phyloP scores from a whole-genome alignment of 2,329 filamentous ascomycete genomes.

The Alternaria infectoria region DNA sequence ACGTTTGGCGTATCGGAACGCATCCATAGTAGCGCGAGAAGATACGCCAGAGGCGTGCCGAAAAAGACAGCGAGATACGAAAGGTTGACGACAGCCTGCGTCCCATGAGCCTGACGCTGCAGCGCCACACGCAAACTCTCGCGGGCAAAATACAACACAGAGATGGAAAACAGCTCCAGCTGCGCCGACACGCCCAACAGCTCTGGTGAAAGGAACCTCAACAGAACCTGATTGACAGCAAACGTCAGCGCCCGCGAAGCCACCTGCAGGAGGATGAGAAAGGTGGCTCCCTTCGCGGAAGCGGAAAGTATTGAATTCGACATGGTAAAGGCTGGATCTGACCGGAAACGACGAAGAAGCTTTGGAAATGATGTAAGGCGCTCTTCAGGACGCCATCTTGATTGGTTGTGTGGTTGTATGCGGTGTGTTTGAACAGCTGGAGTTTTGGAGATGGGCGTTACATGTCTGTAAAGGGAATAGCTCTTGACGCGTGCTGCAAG shows the following conservation, averaged over 20 bases:
- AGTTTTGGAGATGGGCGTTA: constrained; percentile 16
- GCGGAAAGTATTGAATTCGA: constrained; percentile 47
- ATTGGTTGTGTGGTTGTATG: constrained; percentile 25
- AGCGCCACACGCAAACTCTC: constrained; percentile 92
- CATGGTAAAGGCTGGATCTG: constrained; percentile 24
- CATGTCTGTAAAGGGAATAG: constrained; percentile 32
- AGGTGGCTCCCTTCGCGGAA: constrained; percentile 75
- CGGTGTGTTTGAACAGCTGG: constrained; percentile 24
- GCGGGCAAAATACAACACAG: constrained; percentile 91
- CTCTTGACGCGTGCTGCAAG: constrained; percentile 13
- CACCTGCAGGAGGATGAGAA: constrained; percentile 88
- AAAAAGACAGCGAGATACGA: constrained; percentile 78
- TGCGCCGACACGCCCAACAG: constrained; percentile 86
- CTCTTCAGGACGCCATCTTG: constrained; percentile 26
- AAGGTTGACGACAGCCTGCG: constrained; percentile 85
- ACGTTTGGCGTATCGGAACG: constrained; percentile 60
- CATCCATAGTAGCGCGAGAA: constrained; percentile 73
- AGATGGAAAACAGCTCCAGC: constrained; percentile 90
- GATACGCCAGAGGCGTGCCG: constrained; percentile 68
- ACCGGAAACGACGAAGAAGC: constrained; percentile 9
- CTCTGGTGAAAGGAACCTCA: constrained; percentile 85
- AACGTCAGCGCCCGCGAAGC: constrained; percentile 89
- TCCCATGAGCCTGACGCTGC: constrained; percentile 70
- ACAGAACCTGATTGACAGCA: constrained; percentile 85
- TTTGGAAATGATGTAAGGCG: constrained; percentile 9